Evolutionary conservation across 768 basidiomycete species (phyloP).

Genomic region (Auriscalpium orientale): DNA sequence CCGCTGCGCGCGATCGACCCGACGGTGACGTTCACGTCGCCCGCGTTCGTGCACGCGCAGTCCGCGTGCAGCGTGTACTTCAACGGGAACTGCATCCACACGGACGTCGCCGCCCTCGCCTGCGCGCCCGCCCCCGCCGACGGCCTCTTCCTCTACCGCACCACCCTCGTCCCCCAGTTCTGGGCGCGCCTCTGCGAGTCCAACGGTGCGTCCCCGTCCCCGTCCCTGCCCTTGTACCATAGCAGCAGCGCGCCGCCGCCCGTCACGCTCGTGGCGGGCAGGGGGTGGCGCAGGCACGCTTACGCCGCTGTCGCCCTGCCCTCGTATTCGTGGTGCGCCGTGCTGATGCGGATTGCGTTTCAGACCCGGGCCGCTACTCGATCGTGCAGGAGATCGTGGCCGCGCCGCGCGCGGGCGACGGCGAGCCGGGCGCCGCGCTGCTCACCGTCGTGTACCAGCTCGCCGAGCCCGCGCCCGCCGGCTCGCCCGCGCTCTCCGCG

Average conservation of each 20-base stretch:
- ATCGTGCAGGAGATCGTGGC: conserved; percentile 60
- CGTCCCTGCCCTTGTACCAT: too few species aligned
- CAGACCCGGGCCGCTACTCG: conserved; percentile 61
- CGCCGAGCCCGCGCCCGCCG: conserved; percentile 7
- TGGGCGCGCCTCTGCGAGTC: conserved; percentile 55
- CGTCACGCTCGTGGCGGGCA: too few species aligned
- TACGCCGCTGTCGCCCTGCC: too few species aligned
- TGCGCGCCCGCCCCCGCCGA: conserved; percentile 7
- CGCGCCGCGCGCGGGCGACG: conserved; percentile 7
- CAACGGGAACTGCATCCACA: conserved; percentile 41
- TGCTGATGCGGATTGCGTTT: background rate
- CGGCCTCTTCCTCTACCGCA: conserved; percentile 43
- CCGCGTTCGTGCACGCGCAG: conserved; percentile 37
- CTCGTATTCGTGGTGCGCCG: too few species aligned
- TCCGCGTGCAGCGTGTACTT: conserved; percentile 50
- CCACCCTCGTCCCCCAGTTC: conserved; percentile 52
- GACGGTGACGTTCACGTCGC: conserved; percentile 55
- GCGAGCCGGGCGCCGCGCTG: conserved; percentile 9
- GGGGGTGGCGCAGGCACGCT: too few species aligned
- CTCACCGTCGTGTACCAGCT: conserved; percentile 22
- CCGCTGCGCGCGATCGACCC: conserved; percentile 56
- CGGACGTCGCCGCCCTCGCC: conserved; percentile 32
- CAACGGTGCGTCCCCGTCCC: conserved; percentile 41
- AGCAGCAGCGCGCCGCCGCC: too few species aligned
- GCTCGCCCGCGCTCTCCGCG: background rate